Conservation (phyloP, 345 rosid species). For the Arabis alpina region DNA sequence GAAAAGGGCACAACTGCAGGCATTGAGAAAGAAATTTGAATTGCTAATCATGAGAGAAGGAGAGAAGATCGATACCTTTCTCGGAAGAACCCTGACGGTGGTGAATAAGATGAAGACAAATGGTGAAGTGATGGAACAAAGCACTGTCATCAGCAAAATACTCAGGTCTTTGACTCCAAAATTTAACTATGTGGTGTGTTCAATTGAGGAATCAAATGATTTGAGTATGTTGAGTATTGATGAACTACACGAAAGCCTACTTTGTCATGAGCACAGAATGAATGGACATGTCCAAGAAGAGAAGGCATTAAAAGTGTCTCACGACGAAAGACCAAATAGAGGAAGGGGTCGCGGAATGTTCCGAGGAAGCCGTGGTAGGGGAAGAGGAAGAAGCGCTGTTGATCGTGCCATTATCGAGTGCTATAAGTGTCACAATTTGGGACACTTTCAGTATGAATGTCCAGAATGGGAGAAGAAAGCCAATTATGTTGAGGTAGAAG, state of each 20-base stretch:
- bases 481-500: background rate
- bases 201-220: background rate
- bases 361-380: background rate
- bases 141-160: slow-evolving; percentile 7
- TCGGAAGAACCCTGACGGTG: too few relatives aligned
- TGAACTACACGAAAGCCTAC: slow-evolving; percentile 18
- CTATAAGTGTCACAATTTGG: too few relatives aligned
- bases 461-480: background rate
- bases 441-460: slow-evolving; percentile 1
- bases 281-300: background rate
- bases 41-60: slow-evolving; percentile 1
- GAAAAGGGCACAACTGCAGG: slow-evolving; percentile 8
- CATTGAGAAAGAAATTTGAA: slow-evolving; percentile 5
- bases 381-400: background rate
- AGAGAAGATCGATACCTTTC: too few relatives aligned
- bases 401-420: too few relatives aligned
- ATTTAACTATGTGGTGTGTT: slow-evolving; percentile 19
- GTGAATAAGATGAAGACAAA: too few relatives aligned
- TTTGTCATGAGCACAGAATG: slow-evolving; percentile 23
- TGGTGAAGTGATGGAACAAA: background rate
- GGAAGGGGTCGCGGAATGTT: background rate
- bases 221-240: background rate
- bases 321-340: background rate
- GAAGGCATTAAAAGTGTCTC: background rate
- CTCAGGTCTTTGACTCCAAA: background rate